Percentiles rank a stretch among this genome's conserved stretches.
Evolutionary conservation across 805 yeast species (phyloP).

Genomic region (Jamesozyma rosinii): DNA sequence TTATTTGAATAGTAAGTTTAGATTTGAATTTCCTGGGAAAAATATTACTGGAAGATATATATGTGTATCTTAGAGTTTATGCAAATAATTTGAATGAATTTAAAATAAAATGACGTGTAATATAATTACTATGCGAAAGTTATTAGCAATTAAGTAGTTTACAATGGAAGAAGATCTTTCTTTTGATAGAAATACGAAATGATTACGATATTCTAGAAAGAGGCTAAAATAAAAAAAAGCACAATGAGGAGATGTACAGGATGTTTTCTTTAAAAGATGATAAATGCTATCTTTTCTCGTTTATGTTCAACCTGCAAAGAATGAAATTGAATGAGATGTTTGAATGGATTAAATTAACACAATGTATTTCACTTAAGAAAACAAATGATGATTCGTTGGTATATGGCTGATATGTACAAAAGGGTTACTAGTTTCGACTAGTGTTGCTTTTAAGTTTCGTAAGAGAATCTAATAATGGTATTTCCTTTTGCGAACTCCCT

Average conservation of each 20-base stretch:
- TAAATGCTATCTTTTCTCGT: background rate
- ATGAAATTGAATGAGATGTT: conserved; percentile 1
- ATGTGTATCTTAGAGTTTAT: background rate
- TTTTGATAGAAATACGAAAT: background rate
- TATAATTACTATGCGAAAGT: background rate
- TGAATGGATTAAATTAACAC: background rate
- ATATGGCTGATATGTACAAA: conserved; percentile 1
- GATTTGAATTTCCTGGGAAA: background rate
- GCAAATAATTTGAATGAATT: background rate
- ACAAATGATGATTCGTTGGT: background rate
- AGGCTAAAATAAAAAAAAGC: background rate
- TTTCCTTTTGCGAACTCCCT: background rate
- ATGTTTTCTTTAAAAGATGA: background rate
- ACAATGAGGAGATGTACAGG: background rate
- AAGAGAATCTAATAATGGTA: background rate
- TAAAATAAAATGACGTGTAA: background rate
- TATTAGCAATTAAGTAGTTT: background rate
- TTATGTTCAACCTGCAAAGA: background rate
- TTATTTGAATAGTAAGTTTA: background rate
- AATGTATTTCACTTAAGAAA: conserved; percentile 1
- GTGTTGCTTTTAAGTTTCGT: background rate
- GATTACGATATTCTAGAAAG: background rate
- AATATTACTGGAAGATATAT: background rate
- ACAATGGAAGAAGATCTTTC: background rate
- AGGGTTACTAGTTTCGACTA: background rate